Evolutionary conservation across 2,329 filamentous ascomycete species (phyloP).

Genomic region (Davidsoniella virescens): DNA sequence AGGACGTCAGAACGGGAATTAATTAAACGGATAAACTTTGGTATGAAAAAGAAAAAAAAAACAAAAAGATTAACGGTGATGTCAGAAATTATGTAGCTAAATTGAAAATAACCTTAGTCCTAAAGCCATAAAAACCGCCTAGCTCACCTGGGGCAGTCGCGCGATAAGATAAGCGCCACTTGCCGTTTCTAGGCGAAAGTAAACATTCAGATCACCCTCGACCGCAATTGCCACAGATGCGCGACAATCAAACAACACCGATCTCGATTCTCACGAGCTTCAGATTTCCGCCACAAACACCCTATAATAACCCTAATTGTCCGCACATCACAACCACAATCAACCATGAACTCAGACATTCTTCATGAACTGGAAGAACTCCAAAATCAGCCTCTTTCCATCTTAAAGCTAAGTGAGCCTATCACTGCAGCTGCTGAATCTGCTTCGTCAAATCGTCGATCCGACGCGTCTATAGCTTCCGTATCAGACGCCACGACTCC

Average conservation of each 20-base stretch:
- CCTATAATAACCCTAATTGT: too few species aligned
- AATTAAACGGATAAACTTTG: too few species aligned
- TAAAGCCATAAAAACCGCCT: too few species aligned
- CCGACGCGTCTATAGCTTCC: constrained; percentile 52
- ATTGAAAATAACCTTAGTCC: too few species aligned
- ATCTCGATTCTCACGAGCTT: neutral
- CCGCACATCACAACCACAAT: constrained; percentile 4
- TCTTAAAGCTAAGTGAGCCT: constrained; percentile 62
- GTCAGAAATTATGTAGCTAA: too few species aligned
- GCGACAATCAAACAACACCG: neutral
- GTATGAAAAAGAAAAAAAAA: too few species aligned
- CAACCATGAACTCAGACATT: constrained; percentile 23
- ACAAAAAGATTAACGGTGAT: too few species aligned
- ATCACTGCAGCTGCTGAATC: constrained; percentile 38
- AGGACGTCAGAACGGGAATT: too few species aligned
- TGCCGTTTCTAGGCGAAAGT: constrained; percentile 22
- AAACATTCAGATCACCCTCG: constrained; percentile 20
- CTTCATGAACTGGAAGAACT: constrained; percentile 36
- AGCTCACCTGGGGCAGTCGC: neutral
- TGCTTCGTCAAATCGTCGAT: constrained; percentile 32
- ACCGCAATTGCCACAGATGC: neutral
- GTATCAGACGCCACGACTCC: constrained; percentile 53
- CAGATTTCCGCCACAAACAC: neutral
- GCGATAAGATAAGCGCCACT: constrained; percentile 10
- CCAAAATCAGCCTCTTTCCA: constrained; percentile 45